A percentile compares a stretch with the other conserved stretches of the same genome.
Conservation (phyloP, 306 rosid species). For the Pueraria montana region DNA sequence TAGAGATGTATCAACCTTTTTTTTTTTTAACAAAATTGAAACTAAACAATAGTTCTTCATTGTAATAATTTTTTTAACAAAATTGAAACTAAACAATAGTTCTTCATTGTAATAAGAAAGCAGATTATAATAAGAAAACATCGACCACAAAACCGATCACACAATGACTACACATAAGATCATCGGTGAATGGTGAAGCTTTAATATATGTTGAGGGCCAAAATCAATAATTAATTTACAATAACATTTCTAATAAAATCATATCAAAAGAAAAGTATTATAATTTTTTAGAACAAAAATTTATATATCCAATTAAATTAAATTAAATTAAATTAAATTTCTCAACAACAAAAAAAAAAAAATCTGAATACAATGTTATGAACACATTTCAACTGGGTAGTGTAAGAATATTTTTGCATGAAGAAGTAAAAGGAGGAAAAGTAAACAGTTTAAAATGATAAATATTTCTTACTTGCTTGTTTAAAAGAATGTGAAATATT, state of each 20-base stretch:
- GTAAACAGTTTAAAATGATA: background rate
- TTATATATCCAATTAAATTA: background rate
- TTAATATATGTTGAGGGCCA: background rate
- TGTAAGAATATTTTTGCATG: background rate
- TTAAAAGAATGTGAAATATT: background rate
- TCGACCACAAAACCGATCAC: background rate
- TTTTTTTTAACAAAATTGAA: background rate
- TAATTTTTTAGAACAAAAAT: background rate
- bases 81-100: background rate
- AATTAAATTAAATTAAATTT: background rate
- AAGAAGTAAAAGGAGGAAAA: background rate
- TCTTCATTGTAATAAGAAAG: background rate
- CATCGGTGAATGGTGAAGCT: background rate
- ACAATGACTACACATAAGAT: background rate
- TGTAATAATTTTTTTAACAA: background rate
- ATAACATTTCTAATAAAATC: background rate
- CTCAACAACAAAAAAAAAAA: background rate
- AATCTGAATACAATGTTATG: background rate
- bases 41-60: background rate
- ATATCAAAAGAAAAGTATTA: background rate
- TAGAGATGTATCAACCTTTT: background rate
- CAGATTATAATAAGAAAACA: background rate
- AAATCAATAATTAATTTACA: background rate
- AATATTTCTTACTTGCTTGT: background rate
- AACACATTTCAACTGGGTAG: background rate